phyloP scores from a whole-genome alignment of 768 basidiomycete genomes.

The Ramaria sp. region DNA sequence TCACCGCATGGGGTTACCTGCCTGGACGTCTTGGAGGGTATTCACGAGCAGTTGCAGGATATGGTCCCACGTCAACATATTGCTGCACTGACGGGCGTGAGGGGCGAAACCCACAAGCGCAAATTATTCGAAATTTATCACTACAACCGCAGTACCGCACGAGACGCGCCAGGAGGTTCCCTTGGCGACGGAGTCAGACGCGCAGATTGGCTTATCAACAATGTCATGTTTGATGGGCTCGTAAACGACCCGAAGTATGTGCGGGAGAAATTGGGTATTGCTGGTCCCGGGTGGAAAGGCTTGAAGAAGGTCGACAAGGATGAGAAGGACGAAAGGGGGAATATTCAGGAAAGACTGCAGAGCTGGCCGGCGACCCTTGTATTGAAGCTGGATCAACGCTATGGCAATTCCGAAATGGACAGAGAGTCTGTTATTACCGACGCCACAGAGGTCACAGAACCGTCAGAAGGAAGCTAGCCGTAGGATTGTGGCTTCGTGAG shows the following conservation, averaged over 20 bases:
- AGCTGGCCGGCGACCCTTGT: conserved; percentile 5
- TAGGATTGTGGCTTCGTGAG: background rate
- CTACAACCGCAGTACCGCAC: conserved; percentile 53
- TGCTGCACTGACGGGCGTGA: conserved; percentile 24
- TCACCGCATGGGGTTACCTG: conserved; percentile 49
- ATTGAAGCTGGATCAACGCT: background rate
- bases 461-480: background rate
- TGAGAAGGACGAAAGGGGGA: background rate
- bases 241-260: conserved; percentile 25
- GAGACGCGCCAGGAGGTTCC: conserved; percentile 57
- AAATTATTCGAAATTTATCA: conserved; percentile 42
- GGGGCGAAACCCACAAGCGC: conserved; percentile 41
- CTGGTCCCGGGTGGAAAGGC: conserved; percentile 8
- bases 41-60: conserved; percentile 39
- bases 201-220: conserved; percentile 52
- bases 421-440: background rate
- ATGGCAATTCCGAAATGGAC: background rate
- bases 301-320: background rate
- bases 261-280: background rate
- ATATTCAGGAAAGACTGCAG: background rate
- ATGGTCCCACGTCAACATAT: conserved; percentile 10
- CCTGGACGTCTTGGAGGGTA: conserved; percentile 48
- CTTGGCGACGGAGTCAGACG: conserved; percentile 53
- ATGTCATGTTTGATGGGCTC: conserved; percentile 57
- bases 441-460: background rate